phyloP scores from a whole-genome alignment of 2,329 filamentous ascomycete genomes.

The Colletotrichum camelliae region DNA sequence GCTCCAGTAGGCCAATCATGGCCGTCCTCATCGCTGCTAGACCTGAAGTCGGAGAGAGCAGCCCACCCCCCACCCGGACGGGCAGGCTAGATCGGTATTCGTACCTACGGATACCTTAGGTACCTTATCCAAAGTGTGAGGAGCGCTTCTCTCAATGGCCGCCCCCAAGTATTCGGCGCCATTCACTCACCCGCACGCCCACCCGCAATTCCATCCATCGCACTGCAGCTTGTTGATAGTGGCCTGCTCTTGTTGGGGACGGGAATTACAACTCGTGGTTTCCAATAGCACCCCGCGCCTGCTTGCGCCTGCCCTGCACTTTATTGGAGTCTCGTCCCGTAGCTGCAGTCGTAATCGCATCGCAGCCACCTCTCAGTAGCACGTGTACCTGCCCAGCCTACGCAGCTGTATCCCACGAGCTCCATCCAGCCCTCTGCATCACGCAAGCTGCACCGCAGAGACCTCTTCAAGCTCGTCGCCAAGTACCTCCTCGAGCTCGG shows the following conservation, averaged over 20 bases:
- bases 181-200: neutral
- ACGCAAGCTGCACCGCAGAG: neutral
- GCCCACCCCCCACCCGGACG: neutral
- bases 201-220: neutral
- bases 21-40: neutral
- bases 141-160: neutral
- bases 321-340: neutral
- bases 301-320: neutral
- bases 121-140: neutral
- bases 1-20: neutral
- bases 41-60: neutral
- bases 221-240: neutral
- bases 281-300: neutral
- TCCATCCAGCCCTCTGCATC: neutral
- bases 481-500: neutral
- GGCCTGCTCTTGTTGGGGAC: neutral
- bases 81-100: neutral
- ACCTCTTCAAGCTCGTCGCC: neutral
- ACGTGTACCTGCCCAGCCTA: neutral
- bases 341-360: constrained; percentile 14
- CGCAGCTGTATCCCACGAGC: neutral
- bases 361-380: neutral
- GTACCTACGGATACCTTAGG: no score
- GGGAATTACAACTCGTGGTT: neutral
- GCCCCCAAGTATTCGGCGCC: neutral